Percentiles rank a stretch among this genome's conserved stretches.
Evolutionary conservation across 139 green algal species (phyloP).

Genomic region (Chlamydomonas applanata): DNA sequence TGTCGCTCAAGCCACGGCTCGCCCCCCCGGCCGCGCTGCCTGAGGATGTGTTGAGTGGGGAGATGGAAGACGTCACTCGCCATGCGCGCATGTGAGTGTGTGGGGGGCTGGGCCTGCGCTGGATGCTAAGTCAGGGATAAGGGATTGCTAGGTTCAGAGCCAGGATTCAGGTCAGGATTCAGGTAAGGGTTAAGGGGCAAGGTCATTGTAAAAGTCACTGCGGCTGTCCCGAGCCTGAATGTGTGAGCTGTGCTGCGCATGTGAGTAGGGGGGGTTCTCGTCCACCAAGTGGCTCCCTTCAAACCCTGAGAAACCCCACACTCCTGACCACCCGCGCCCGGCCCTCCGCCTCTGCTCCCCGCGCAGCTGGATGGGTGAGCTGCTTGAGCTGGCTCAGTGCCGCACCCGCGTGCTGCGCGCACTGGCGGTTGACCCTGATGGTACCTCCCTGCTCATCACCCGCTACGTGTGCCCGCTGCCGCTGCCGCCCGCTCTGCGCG

Average conservation of each 20-base stretch:
- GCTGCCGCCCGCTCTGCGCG: conserved; percentile 34
- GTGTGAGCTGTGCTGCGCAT: background rate
- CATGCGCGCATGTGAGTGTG: conserved; percentile 44
- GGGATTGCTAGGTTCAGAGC: too few species aligned
- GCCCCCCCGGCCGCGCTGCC: conserved; percentile 24
- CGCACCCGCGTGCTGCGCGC: conserved; percentile 20
- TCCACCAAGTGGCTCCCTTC: background rate
- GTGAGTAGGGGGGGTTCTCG: background rate
- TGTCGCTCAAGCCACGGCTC: conserved; percentile 46
- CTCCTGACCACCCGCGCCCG: background rate
- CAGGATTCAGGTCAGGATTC: too few species aligned
- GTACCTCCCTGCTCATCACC: conserved; percentile 41
- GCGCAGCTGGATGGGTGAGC: conserved; percentile 34
- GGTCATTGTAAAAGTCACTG: too few species aligned
- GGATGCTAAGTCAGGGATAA: too few species aligned
- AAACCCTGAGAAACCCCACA: background rate
- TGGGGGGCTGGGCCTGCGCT: too few species aligned
- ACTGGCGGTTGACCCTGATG: conserved; percentile 49
- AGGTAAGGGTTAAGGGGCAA: too few species aligned
- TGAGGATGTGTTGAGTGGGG: conserved; percentile 34
- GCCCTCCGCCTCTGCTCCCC: background rate
- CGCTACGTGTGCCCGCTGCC: conserved; percentile 44
- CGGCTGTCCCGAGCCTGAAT: background rate
- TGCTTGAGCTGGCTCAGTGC: conserved; percentile 35
- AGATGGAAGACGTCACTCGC: conserved; percentile 50